Conservation (phyloP, 768 basidiomycete genomes). For the Infundibulicybe gibba region DNA sequence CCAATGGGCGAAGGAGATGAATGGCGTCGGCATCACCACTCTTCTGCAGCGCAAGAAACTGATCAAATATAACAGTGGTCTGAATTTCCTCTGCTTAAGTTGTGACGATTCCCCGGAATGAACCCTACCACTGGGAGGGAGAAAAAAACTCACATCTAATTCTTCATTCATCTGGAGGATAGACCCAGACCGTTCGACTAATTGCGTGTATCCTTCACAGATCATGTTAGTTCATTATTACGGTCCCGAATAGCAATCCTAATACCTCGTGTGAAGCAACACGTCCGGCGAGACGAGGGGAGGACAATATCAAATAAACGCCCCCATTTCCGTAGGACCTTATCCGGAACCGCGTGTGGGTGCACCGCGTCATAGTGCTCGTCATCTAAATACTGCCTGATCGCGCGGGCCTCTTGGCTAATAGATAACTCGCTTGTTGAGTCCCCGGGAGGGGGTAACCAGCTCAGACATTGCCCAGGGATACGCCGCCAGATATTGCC, state of each 20-base stretch:
- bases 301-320: constrained; percentile 76
- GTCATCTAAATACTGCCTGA: constrained; percentile 41
- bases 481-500: constrained; percentile 45
- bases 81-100: constrained; percentile 17
- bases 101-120: background rate
- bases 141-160: constrained; percentile 56
- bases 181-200: constrained; percentile 77
- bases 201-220: constrained; percentile 61
- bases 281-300: constrained; percentile 57
- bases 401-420: constrained; percentile 7
- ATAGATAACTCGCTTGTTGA: background rate
- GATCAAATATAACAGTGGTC: constrained; percentile 59
- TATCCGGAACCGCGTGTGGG: constrained; percentile 48
- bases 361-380: constrained; percentile 9
- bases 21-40: constrained; percentile 39
- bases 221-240: background rate
- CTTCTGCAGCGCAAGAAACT: constrained; percentile 45
- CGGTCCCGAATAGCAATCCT: constrained; percentile 1
- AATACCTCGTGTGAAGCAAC: constrained; percentile 80
- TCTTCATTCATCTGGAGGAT: constrained; percentile 68
- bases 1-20: constrained; percentile 52
- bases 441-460: constrained; percentile 12
- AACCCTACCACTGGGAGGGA: background rate
- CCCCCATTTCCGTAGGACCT: constrained; percentile 70
- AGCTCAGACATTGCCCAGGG: constrained; percentile 37